phyloP scores from a whole-genome alignment of 352 stramenopile species.

The Pythium phragmiticola region DNA sequence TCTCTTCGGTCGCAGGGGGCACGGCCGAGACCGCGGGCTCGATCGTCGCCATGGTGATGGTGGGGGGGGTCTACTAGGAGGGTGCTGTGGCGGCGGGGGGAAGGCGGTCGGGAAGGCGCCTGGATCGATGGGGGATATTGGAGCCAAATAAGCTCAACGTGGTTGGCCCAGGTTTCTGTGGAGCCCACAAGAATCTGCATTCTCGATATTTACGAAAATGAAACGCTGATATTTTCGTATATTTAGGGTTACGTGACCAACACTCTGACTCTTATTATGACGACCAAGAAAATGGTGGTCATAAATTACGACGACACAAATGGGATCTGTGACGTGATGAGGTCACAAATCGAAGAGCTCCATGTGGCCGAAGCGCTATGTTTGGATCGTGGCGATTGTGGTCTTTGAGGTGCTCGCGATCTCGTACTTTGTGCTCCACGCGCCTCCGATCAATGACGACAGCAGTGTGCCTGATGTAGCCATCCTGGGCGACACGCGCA shows the following conservation, averaged over 20 bases:
- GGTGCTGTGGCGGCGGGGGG: neutral
- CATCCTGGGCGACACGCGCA: neutral
- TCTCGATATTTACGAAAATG: constrained; percentile 3
- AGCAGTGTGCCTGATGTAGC: constrained; percentile 5
- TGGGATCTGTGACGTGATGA: neutral
- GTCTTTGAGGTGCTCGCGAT: constrained; percentile 21
- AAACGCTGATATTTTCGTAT: neutral
- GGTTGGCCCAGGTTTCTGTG: neutral
- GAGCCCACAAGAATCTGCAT: constrained; percentile 9
- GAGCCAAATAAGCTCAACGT: neutral
- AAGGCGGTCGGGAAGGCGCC: neutral
- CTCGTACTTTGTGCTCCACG: constrained; percentile 19
- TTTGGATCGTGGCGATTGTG: constrained; percentile 21
- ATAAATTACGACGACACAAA: neutral
- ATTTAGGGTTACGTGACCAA: neutral
- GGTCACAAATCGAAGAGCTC: neutral
- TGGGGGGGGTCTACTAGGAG: neutral
- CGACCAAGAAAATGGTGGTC: too few species aligned
- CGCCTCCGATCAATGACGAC: constrained; percentile 5
- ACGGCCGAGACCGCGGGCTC: constrained; percentile 17
- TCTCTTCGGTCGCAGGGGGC: constrained; percentile 38
- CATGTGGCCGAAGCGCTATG: neutral
- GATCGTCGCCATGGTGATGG: constrained; percentile 18
- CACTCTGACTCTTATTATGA: neutral
- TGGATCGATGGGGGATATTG: neutral